Conservation (phyloP, 129 eudicot genomes). For the carrot (Daucus carota) region DH1_v3.0 NC_030389.2:41574501-41575000, state of each 20-base stretch:
- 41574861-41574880: no score
- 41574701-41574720: not conserved
- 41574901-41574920: no score
- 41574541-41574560: conserved; percentile 22
- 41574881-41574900: no score
- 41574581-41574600: not conserved
- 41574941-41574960: no score
- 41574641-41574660: not conserved
- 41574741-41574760: not conserved
- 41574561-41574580: not conserved
- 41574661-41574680: not conserved
- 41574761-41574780: not conserved
- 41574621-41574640: not conserved
- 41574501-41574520: conserved; percentile 20
- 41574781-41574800: not conserved
- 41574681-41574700: not conserved
- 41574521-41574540: conserved; percentile 37
- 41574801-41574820: not conserved
- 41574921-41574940: no score
- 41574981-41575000: no score
- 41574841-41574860: no score
- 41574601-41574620: not conserved
- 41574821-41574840: not conserved
- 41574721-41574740: not conserved
- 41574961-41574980: no score